These are phyloP conservation scores for Fusarium tuaranense DNA, from an alignment of 2,329 filamentous ascomycete species.

Conservation along the genomic window DNA sequence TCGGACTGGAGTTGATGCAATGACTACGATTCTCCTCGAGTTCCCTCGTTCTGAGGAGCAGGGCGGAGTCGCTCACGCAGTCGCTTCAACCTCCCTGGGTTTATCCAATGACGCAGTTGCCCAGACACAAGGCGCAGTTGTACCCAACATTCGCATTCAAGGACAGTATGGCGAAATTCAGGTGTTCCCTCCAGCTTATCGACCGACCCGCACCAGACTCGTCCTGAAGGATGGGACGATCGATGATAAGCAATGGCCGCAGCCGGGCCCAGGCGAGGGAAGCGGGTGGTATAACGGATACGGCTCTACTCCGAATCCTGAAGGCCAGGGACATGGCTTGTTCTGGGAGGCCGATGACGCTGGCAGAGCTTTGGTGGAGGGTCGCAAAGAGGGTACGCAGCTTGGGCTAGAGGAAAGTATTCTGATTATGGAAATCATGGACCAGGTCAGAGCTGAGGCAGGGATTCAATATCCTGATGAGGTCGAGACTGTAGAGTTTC, in stretches of 20 bases:
- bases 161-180: slow-evolving; percentile 62
- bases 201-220: slow-evolving; percentile 61
- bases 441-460: slow-evolving; percentile 63
- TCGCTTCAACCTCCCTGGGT: slow-evolving; percentile 69
- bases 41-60: slow-evolving; percentile 69
- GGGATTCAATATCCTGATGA: slow-evolving; percentile 62
- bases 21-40: slow-evolving; percentile 76
- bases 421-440: slow-evolving; percentile 81
- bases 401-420: slow-evolving; percentile 62
- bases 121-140: background rate
- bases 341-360: slow-evolving; percentile 87
- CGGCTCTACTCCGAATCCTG: slow-evolving; percentile 48
- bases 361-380: slow-evolving; percentile 78
- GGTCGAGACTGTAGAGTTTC: background rate
- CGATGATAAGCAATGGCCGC: slow-evolving; percentile 60
- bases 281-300: slow-evolving; percentile 3
- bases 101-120: background rate
- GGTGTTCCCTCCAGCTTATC: slow-evolving; percentile 35
- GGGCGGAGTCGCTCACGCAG: slow-evolving; percentile 67
- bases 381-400: slow-evolving; percentile 76
- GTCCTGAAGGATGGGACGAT: slow-evolving; percentile 64
- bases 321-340: slow-evolving; percentile 77
- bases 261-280: background rate
- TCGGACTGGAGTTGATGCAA: slow-evolving; percentile 58
- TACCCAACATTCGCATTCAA: slow-evolving; percentile 63